phyloP scores from a whole-genome alignment of 495 filamentous ascomycete species.

The Staphylotrichum tortipilum region DNA sequence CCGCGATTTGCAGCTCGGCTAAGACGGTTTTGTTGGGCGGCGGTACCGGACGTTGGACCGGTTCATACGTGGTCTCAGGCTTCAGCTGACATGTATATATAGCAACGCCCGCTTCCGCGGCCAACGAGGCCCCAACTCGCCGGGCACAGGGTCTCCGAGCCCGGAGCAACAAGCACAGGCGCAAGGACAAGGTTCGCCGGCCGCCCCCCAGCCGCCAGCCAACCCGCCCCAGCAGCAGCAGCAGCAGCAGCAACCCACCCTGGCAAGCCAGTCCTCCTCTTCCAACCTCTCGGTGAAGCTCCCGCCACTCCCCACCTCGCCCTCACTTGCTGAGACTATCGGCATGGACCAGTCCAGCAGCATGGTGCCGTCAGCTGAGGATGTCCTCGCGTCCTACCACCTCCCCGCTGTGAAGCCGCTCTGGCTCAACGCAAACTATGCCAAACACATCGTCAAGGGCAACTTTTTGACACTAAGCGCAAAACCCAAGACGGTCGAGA shows the following conservation, averaged over 20 bases:
- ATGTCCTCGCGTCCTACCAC: constrained; percentile 43
- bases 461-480: constrained; percentile 93
- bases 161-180: constrained; percentile 11
- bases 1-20: too few species aligned
- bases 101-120: constrained; percentile 30
- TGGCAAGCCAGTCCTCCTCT: constrained; percentile 13
- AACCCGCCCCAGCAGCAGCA: background rate
- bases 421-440: constrained; percentile 59
- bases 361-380: constrained; percentile 33
- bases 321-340: constrained; percentile 28
- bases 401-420: constrained; percentile 36
- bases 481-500: constrained; percentile 83
- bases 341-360: constrained; percentile 30
- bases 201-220: background rate
- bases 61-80: too few species aligned
- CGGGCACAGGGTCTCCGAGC: constrained; percentile 11
- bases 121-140: constrained; percentile 24
- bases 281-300: constrained; percentile 21
- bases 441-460: constrained; percentile 82
- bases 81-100: background rate
- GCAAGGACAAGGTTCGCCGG: background rate
- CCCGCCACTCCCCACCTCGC: constrained; percentile 24
- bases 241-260: too few species aligned
- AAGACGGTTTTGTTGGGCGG: background rate
- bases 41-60: background rate